Base-by-base conservation (phyloP, 2,329 filamentous ascomycete genomes). In the Cytospora piceae region DNA sequence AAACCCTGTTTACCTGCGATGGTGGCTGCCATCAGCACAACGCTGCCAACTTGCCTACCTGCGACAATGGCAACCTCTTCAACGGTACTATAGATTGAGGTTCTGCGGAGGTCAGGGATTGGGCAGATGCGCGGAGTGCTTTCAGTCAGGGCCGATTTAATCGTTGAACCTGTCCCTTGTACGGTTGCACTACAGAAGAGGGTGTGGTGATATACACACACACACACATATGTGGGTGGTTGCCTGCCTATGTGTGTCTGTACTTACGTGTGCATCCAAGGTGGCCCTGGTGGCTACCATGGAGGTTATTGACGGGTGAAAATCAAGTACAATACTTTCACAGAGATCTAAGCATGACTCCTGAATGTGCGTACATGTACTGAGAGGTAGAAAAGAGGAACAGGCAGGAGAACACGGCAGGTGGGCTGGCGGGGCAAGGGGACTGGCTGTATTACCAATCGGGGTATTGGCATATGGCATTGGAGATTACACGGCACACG, bases 1-100 rank as follows among this genome's bases (percentile, higher is more conserved):
- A 63, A 34, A 57, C 60, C 8, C 60, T 63, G n/a, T 63, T 57
- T 29, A 63, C 60, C 22, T 63, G 60, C 22, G 60, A 63, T 20
- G 60, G 60, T 22, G 60, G 60, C 53, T 63, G 60, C n/a, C 53
- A 39, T 32, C 60, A 63, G 22, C 24, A 31, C 8, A 63, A 63
- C 17, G 60, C 53, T 20, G 60, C 60, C 39, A 63, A 63, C 60
- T 37, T 63, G 22, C 60, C 60, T 37, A 63, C 60, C 20, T 63
- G 60, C 20, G 53, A 63, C 31, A 34, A 57, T 12, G 60, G 60
- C 6, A 22, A 32, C 27, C 14, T 63, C 6, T 63, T 63, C 39
- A 63, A 63, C 22, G 60, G 60, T 14, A 63, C 53, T 31, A 63
- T 63, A 57, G 60, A 57, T 17, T 63, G 60, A 62, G 24, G 8